Evolutionary conservation across 2,329 filamentous ascomycete genomes (phyloP).

Genomic region (Xylariaceae sp.): DNA sequence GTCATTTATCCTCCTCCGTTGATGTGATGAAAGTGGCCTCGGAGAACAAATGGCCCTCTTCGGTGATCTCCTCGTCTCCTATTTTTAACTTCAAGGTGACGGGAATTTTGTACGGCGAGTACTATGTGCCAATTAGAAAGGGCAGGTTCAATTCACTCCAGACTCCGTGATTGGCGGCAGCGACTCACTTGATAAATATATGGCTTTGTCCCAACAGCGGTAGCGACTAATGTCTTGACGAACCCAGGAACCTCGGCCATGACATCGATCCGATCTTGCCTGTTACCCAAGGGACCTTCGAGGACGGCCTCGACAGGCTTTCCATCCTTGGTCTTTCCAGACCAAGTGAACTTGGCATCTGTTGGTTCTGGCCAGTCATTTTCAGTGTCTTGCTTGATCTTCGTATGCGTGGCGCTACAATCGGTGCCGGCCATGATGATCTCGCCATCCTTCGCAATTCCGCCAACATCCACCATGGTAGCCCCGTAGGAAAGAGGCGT

Average conservation of each 20-base stretch:
- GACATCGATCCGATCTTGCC: conserved; percentile 83
- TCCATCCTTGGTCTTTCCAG: conserved; percentile 72
- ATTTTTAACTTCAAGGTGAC: conserved; percentile 79
- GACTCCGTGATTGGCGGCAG: neutral
- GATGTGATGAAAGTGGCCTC: conserved; percentile 96
- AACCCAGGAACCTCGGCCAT: conserved; percentile 96
- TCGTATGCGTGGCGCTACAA: conserved; percentile 66
- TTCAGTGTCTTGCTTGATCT: conserved; percentile 67
- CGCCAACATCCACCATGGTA: conserved; percentile 79
- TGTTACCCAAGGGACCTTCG: conserved; percentile 65
- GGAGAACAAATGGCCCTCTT: conserved; percentile 76
- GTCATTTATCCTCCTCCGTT: conserved; percentile 16
- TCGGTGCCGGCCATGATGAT: conserved; percentile 70
- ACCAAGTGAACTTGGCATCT: conserved; percentile 73
- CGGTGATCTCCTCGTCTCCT: conserved; percentile 72
- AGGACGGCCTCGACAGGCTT: conserved; percentile 68
- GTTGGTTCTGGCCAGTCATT: conserved; percentile 89
- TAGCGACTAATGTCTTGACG: conserved; percentile 88
- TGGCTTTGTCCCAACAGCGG: conserved; percentile 85
- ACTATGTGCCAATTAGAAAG: conserved; percentile 51
- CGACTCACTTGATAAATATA: conserved; percentile 87
- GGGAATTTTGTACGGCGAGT: conserved; percentile 60
- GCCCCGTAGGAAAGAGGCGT: conserved; percentile 91
- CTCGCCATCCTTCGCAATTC: conserved; percentile 76
- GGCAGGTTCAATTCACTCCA: conserved; percentile 1